A percentile compares a stretch with the other conserved stretches of the same genome.
Conservation (phyloP, 2,329 filamentous ascomycete genomes). For the Botryotinia globosa region DNA sequence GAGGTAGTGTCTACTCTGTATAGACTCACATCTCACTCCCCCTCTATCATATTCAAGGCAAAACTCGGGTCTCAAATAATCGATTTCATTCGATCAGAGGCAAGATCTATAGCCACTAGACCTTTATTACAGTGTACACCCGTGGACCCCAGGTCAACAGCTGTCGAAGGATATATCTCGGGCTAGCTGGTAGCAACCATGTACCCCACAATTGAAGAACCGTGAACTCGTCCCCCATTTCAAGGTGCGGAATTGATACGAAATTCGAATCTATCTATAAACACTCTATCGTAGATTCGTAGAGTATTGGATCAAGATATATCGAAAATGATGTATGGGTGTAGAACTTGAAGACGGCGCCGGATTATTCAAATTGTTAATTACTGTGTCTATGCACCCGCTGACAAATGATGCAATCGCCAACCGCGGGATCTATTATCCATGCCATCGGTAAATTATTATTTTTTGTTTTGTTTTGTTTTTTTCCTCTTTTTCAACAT, state of each 20-base stretch:
- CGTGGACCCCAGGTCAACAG: background rate
- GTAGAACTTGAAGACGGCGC: background rate
- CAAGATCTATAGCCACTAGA: background rate
- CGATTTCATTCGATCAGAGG: background rate
- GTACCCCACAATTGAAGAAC: conserved; percentile 12
- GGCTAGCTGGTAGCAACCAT: background rate
- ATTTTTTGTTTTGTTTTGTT: background rate
- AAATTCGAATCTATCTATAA: background rate
- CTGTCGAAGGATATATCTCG: conserved; percentile 1
- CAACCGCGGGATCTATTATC: background rate
- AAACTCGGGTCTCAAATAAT: background rate
- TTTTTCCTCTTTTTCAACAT: background rate
- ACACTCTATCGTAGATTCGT: too few relatives aligned
- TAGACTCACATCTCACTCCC: background rate
- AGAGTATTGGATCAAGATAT: background rate
- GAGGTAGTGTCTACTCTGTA: too few relatives aligned
- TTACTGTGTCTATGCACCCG: background rate
- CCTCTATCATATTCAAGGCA: background rate
- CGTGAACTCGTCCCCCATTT: conserved; percentile 5
- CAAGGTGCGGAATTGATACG: background rate
- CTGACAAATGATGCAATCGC: conserved; percentile 1
- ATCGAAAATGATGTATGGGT: background rate
- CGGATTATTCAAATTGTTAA: background rate
- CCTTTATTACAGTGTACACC: too few relatives aligned
- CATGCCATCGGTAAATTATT: conserved; percentile 3